Evolutionary conservation across 352 stramenopile species (phyloP).

Genomic region (Globisporangium iwayamae): DNA sequence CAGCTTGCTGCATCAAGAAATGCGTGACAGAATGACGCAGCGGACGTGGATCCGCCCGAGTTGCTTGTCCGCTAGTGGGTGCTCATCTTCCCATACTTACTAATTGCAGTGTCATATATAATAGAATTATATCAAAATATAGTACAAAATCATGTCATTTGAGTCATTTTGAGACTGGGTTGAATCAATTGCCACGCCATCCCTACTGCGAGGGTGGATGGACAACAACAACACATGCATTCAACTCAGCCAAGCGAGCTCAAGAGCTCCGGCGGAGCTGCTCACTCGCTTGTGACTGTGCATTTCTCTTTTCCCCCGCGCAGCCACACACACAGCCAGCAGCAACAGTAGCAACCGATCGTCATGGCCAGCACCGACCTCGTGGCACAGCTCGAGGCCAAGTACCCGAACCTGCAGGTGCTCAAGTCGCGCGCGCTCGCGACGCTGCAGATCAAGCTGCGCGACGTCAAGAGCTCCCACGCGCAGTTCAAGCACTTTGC

Average conservation of each 20-base stretch:
- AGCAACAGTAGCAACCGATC: constrained; percentile 3
- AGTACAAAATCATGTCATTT: no score
- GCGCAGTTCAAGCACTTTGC: constrained; percentile 79
- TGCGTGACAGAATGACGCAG: constrained; percentile 1
- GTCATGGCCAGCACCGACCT: constrained; percentile 41
- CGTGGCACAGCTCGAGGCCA: constrained; percentile 47
- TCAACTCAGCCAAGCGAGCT: neutral
- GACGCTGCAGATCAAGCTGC: constrained; percentile 70
- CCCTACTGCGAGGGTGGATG: neutral
- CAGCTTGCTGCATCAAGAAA: no score
- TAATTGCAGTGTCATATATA: neutral
- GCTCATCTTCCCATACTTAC: neutral
- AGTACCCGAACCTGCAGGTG: constrained; percentile 63
- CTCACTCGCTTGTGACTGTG: neutral
- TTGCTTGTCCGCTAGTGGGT: neutral
- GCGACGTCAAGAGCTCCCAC: constrained; percentile 59
- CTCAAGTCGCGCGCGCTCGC: constrained; percentile 61
- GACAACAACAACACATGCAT: constrained; percentile 2
- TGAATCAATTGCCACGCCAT: neutral
- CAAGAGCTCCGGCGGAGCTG: neutral
- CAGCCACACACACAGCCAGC: constrained; percentile 2
- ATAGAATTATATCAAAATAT: no score
- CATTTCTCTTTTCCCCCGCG: constrained; percentile 8
- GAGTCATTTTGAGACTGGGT: neutral
- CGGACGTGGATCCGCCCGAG: neutral